Evolutionary conservation across 441 rosid species (phyloP).

Genomic region (Croton setiger): DNA sequence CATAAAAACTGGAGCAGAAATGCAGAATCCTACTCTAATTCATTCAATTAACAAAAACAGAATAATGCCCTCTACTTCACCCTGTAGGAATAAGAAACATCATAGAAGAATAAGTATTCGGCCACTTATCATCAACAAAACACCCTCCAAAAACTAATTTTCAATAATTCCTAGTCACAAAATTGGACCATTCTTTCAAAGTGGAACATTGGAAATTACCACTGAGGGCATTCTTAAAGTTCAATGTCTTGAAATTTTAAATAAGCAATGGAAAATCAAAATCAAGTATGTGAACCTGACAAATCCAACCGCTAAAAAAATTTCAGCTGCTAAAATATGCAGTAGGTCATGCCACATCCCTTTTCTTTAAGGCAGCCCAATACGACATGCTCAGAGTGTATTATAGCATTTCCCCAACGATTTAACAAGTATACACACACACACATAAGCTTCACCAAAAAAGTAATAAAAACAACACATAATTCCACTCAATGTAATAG

Average conservation of each 20-base stretch:
- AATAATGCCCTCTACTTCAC: background rate
- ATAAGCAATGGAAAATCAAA: background rate
- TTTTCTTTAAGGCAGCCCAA: background rate
- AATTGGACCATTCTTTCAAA: background rate
- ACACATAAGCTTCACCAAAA: background rate
- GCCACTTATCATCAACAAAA: background rate
- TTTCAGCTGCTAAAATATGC: background rate
- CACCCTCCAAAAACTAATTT: background rate
- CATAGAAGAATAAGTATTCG: background rate
- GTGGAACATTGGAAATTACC: background rate
- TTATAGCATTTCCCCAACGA: background rate
- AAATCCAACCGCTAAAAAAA: background rate
- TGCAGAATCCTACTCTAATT: conserved; percentile 15
- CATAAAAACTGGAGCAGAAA: conserved; percentile 29
- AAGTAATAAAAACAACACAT: background rate
- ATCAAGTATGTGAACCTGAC: background rate
- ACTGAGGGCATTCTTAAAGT: background rate
- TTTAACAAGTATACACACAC: background rate
- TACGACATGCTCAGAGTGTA: too few relatives aligned
- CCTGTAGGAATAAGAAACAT: conserved; percentile 10
- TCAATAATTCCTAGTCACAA: background rate
- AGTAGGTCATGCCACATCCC: background rate
- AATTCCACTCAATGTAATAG: background rate
- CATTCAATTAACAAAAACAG: conserved; percentile 1
- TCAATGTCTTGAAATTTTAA: background rate